Conservation (phyloP, 2,329 filamentous ascomycete species). For the Botrytis byssoidea region DNA sequence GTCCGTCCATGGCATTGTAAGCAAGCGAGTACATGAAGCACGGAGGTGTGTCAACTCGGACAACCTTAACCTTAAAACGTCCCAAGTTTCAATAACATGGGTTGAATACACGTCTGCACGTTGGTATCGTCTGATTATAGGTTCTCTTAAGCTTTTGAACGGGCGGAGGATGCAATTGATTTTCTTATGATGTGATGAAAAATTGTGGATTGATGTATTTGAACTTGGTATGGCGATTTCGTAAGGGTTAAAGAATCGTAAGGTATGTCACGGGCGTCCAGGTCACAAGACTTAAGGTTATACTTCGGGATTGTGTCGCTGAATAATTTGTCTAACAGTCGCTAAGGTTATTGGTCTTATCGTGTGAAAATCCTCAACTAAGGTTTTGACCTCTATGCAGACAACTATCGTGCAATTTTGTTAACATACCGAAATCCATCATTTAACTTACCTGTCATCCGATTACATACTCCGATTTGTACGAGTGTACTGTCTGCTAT, state of each 20-base stretch:
- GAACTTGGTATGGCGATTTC: not conserved
- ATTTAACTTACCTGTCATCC: no score
- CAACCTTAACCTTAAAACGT: constrained; percentile 29
- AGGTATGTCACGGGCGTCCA: not conserved
- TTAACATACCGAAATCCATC: no score
- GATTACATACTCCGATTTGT: no score
- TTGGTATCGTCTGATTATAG: not conserved
- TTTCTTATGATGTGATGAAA: not conserved
- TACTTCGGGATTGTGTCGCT: constrained; percentile 11
- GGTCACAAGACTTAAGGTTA: no score
- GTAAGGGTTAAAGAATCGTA: not conserved
- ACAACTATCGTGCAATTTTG: no score
- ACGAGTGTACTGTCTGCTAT: not conserved
- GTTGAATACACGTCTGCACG: not conserved
- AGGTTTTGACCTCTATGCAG: no score
- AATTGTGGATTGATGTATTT: not conserved
- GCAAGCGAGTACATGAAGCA: constrained; percentile 31
- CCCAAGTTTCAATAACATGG: constrained; percentile 27
- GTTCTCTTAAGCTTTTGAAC: not conserved
- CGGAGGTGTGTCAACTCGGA: constrained; percentile 30
- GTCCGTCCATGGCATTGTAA: constrained; percentile 22
- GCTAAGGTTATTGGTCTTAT: no score
- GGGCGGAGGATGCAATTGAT: not conserved
- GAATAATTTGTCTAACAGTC: no score
- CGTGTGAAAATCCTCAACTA: no score